These are phyloP conservation scores for Aspergillus sclerotiicarbonarius DNA, from an alignment of 495 filamentous ascomycete genomes.

Conservation along the genomic window DNA sequence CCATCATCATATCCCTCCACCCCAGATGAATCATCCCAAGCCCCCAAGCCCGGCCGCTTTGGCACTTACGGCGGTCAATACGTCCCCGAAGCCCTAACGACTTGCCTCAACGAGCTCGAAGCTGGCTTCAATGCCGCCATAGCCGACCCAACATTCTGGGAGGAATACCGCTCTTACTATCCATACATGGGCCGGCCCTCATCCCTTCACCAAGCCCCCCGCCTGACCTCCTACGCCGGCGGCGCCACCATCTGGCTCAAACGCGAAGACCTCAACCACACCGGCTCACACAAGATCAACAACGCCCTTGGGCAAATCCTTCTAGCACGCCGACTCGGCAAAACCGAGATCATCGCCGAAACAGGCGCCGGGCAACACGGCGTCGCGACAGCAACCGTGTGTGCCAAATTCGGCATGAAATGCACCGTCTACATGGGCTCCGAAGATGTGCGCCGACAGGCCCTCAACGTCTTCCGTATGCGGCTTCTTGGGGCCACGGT, in stretches of 20 bases:
- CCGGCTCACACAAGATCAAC: slow-evolving; percentile 92
- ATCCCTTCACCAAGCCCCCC: slow-evolving; percentile 82
- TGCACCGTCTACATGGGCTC: slow-evolving; percentile 97
- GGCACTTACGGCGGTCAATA: slow-evolving; percentile 99
- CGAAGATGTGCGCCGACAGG: slow-evolving; percentile 89
- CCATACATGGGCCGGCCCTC: slow-evolving; percentile 96
- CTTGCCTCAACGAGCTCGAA: slow-evolving; percentile 89
- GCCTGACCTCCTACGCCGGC: slow-evolving; percentile 82
- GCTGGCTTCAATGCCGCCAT: slow-evolving; percentile 82
- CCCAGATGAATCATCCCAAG: no score
- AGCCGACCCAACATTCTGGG: slow-evolving; percentile 90
- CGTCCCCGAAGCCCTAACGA: slow-evolving; percentile 96
- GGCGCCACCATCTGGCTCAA: slow-evolving; percentile 96
- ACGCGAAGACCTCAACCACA: slow-evolving; percentile 88
- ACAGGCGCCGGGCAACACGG: slow-evolving; percentile 97
- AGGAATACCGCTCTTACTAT: slow-evolving; percentile 95
- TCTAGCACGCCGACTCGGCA: slow-evolving; percentile 76
- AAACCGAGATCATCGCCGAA: slow-evolving; percentile 92
- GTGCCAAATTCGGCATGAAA: slow-evolving; percentile 93
- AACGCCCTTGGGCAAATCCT: slow-evolving; percentile 90
- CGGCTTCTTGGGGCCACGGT: slow-evolving; percentile 90
- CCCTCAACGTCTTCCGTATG: slow-evolving; percentile 94
- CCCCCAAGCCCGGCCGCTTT: slow-evolving; percentile 60
- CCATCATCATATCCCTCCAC: no score
- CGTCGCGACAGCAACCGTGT: slow-evolving; percentile 93